phyloP scores from a whole-genome alignment of 2,329 filamentous ascomycete genomes.

The Colletotrichum nymphaeae region DNA sequence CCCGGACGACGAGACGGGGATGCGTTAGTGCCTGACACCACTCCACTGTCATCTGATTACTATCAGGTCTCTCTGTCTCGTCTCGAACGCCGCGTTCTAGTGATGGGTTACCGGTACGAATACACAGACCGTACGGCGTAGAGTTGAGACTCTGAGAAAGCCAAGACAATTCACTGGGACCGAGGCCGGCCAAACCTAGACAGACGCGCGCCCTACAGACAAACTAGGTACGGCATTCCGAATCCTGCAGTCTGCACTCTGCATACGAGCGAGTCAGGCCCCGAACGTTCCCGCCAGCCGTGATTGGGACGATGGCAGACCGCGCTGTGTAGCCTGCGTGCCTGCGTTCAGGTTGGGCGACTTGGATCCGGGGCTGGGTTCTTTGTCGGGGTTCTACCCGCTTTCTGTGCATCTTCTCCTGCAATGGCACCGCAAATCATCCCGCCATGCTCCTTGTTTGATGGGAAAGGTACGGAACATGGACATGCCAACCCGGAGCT shows the following conservation, averaged over 20 bases:
- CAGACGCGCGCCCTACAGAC: neutral
- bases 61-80: conserved; percentile 1
- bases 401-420: conserved; percentile 26
- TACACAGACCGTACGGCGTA: too few relatives aligned
- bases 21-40: conserved; percentile 14
- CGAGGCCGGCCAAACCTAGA: neutral
- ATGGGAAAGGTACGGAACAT: neutral
- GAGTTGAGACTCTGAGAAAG: neutral
- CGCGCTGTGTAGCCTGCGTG: neutral
- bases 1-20: conserved; percentile 8
- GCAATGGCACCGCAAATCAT: conserved; percentile 25
- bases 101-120: too few relatives aligned
- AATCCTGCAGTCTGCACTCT: conserved; percentile 1
- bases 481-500: neutral
- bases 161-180: neutral
- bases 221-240: neutral
- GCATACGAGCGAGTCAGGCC: conserved; percentile 20
- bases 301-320: neutral
- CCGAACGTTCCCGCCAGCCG: neutral
- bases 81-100: neutral
- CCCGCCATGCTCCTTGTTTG: conserved; percentile 3
- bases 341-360: too few relatives aligned
- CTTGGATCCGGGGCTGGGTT: conserved; percentile 11
- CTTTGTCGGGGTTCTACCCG: conserved; percentile 29
- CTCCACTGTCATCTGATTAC: conserved; percentile 23